These are phyloP conservation scores for Cladosporium austrohemisphaericum DNA, from an alignment of 2,329 filamentous ascomycete species.

Conservation along the genomic window DNA sequence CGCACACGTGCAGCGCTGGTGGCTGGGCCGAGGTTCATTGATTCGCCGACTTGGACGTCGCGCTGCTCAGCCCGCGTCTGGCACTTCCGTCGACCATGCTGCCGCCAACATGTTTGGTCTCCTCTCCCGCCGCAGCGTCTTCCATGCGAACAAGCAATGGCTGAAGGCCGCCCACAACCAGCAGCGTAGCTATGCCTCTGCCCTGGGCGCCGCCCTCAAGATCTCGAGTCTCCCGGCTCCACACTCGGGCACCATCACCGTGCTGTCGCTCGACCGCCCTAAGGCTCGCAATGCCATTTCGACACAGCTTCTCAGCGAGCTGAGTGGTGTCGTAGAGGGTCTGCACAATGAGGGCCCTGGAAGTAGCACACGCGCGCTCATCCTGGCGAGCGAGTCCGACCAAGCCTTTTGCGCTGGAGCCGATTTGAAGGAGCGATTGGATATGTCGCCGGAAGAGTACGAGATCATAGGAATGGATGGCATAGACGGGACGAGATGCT, in stretches of 20 bases:
- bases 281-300: conserved; percentile 89
- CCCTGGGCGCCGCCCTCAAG: conserved; percentile 49
- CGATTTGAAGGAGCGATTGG: conserved; percentile 82
- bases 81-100: neutral
- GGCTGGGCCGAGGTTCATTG: conserved; percentile 8
- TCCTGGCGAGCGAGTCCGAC: conserved; percentile 82
- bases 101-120: conserved; percentile 7
- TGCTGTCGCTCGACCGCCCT: conserved; percentile 84
- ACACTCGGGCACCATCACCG: conserved; percentile 75
- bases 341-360: conserved; percentile 57
- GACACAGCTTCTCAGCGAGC: conserved; percentile 65
- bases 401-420: conserved; percentile 89
- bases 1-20: neutral
- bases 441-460: conserved; percentile 74
- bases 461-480: neutral
- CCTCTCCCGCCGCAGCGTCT: conserved; percentile 12
- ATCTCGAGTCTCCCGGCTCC: conserved; percentile 73
- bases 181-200: conserved; percentile 18
- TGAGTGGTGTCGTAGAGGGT: conserved; percentile 68
- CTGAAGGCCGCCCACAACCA: conserved; percentile 11
- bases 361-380: conserved; percentile 69
- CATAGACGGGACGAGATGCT: conserved; percentile 1
- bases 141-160: conserved; percentile 12
- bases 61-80: too few relatives aligned
- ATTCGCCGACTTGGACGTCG: conserved; percentile 3